Conservation (phyloP, 2,329 filamentous ascomycete genomes). For the Endothia cerciana region DNA sequence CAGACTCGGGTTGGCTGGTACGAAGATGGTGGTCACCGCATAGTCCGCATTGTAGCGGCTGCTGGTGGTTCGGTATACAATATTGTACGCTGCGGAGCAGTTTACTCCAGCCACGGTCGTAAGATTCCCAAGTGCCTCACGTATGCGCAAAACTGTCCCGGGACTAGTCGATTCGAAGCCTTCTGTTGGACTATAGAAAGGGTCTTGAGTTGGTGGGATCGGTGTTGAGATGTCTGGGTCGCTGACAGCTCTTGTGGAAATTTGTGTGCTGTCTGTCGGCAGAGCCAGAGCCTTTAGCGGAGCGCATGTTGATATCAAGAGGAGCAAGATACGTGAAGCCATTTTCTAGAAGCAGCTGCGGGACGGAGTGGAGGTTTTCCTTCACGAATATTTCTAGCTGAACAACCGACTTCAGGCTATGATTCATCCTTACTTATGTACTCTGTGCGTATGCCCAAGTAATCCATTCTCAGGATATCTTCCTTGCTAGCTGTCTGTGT, state of each 20-base stretch:
- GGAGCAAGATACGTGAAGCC: slow-evolving; percentile 5
- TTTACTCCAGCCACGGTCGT: slow-evolving; percentile 29
- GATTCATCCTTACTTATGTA: neutral
- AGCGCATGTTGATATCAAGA: slow-evolving; percentile 13
- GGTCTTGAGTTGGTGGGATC: slow-evolving; percentile 37
- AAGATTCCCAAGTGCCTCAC: slow-evolving; percentile 36
- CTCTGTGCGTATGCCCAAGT: neutral
- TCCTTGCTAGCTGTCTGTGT: neutral
- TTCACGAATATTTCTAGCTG: neutral
- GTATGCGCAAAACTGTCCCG: slow-evolving; percentile 38
- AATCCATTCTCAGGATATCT: neutral
- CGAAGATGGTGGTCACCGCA: slow-evolving; percentile 45
- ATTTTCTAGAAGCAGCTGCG: neutral
- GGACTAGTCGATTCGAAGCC: slow-evolving; percentile 36
- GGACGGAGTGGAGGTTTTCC: neutral
- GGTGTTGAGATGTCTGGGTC: slow-evolving; percentile 12
- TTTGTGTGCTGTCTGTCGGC: neutral
- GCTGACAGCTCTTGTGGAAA: neutral
- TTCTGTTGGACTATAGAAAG: slow-evolving; percentile 39
- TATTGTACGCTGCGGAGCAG: slow-evolving; percentile 38
- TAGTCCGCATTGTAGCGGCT: slow-evolving; percentile 40
- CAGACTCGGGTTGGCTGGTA: slow-evolving; percentile 34
- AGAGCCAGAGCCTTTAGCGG: neutral
- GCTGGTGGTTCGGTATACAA: slow-evolving; percentile 45
- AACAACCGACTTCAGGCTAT: neutral